Conservation (phyloP, 2,329 filamentous ascomycete genomes). For the Xenosphaeropsis pyriputrescens region DNA sequence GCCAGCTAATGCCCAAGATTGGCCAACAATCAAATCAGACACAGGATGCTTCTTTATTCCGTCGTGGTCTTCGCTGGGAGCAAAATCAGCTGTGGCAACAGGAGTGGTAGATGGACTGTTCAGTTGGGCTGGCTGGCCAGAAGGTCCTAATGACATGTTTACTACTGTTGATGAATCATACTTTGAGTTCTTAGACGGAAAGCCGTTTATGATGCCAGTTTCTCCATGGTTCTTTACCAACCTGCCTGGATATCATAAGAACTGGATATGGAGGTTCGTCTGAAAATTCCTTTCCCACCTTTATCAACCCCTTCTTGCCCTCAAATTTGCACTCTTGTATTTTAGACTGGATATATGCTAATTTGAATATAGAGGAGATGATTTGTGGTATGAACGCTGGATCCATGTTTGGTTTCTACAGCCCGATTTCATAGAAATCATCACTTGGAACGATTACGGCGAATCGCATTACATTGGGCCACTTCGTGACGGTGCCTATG, state of each 20-base stretch:
- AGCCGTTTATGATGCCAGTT: slow-evolving; percentile 20
- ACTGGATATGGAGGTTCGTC: slow-evolving; percentile 50
- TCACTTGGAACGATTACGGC: slow-evolving; percentile 34
- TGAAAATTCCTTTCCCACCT: too few relatives aligned
- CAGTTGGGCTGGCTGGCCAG: slow-evolving; percentile 24
- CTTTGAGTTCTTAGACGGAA: slow-evolving; percentile 1
- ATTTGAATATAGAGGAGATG: too few relatives aligned
- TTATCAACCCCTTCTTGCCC: too few relatives aligned
- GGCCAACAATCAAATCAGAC: slow-evolving; percentile 21
- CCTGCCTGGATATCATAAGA: slow-evolving; percentile 24
- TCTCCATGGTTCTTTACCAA: slow-evolving; percentile 44
- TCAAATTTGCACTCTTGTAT: slow-evolving; percentile 36
- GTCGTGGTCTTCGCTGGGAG: slow-evolving; percentile 17
- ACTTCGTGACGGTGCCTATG: slow-evolving; percentile 19
- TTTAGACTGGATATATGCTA: too few relatives aligned
- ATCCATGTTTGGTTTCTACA: slow-evolving; percentile 24
- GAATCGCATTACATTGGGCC: slow-evolving; percentile 33
- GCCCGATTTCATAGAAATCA: slow-evolving; percentile 26
- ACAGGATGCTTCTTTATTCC: slow-evolving; percentile 24
- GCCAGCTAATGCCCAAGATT: slow-evolving; percentile 20
- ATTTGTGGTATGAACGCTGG: slow-evolving; percentile 44
- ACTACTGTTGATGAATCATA: slow-evolving; percentile 3
- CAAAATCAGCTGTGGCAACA: slow-evolving; percentile 1
- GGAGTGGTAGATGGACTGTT: slow-evolving; percentile 16
- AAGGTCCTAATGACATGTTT: slow-evolving; percentile 1